Base-by-base conservation (phyloP, 2,329 filamentous ascomycete genomes). In the Xylariaceae sp. region DNA sequence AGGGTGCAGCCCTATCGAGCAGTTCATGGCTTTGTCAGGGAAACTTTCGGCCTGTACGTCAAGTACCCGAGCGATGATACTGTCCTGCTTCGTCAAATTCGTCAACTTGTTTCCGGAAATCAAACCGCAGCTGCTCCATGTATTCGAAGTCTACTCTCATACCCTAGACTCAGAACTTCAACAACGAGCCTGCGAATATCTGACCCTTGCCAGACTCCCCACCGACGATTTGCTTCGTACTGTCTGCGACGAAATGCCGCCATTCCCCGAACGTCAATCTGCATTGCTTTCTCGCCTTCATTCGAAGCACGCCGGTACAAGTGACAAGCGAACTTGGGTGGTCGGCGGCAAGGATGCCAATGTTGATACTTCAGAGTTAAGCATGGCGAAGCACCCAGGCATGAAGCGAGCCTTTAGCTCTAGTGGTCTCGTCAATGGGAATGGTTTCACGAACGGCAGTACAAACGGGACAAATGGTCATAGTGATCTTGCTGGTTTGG, bases 71-170 rank as follows among this genome's bases (percentile, higher is more conserved):
- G 93, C 89, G 21, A 95, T 98, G 76, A 87, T 98, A 33, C 71
- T 98, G 37, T 97, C 92, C 0, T 94, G 86, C 42, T 98, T 96
- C 64, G 77, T 97, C 76, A 98, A 98, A 70, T 98, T 91, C 59
- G 88, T 98, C 69, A 98, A 98, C 67, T 71, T 98, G 41, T 98
- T 98, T 66, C 93, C 93, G 1, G 94, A 98, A 65, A 97, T 98
- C 70, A 97, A 96, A 68, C 88, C 91, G 7, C 92, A 96, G 65
- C 80, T 98, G 3, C 71, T 97, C 37, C 86, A 89, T 56, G 86
- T 95, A 6, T 98, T 98, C 71, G 80, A 86, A 50, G 76, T 90
- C 22, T 97, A 96, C 69, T 95, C 89, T 64, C 90, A 97, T 65
- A 94, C 91, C 0, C 75, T 97, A 22, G 93, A 98, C 65, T 88